A percentile compares a stretch with the other conserved stretches of the same genome.
phyloP scores from a whole-genome alignment of 345 rosid genomes.

The Gossypium mustelinum region DNA sequence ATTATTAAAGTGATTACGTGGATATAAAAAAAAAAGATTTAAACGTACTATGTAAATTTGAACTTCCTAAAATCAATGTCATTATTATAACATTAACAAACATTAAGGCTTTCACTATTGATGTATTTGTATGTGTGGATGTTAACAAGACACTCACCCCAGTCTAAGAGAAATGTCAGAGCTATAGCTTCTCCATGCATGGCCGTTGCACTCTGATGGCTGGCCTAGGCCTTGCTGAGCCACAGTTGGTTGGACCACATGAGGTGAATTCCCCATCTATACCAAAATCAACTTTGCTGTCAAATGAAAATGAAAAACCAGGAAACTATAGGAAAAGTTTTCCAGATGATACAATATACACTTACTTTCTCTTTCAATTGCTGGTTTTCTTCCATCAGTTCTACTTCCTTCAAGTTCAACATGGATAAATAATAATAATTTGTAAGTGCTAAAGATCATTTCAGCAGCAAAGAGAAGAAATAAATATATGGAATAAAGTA shows the following conservation, averaged over 20 bases:
- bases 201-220: slow-evolving; percentile 19
- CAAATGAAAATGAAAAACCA: background rate
- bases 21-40: too few relatives aligned
- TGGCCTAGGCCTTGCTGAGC: slow-evolving; percentile 11
- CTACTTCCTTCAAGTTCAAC: slow-evolving; percentile 24
- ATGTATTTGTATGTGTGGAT: too few relatives aligned
- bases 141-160: slow-evolving; percentile 21
- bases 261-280: slow-evolving; percentile 11
- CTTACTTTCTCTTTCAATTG: slow-evolving; percentile 27
- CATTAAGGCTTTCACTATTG: too few relatives aligned
- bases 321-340: background rate
- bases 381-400: slow-evolving; percentile 30
- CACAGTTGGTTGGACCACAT: background rate
- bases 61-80: too few relatives aligned
- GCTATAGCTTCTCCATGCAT: slow-evolving; percentile 10
- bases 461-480: too few relatives aligned
- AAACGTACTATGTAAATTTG: too few relatives aligned
- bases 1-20: too few relatives aligned
- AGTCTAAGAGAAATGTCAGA: slow-evolving; percentile 27
- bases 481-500: too few relatives aligned
- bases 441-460: background rate
- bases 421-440: background rate
- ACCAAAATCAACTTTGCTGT: slow-evolving; percentile 2
- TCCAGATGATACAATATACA: background rate
- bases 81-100: too few relatives aligned